Conservation (phyloP, 805 yeast species). For the Pichia californica region DNA sequence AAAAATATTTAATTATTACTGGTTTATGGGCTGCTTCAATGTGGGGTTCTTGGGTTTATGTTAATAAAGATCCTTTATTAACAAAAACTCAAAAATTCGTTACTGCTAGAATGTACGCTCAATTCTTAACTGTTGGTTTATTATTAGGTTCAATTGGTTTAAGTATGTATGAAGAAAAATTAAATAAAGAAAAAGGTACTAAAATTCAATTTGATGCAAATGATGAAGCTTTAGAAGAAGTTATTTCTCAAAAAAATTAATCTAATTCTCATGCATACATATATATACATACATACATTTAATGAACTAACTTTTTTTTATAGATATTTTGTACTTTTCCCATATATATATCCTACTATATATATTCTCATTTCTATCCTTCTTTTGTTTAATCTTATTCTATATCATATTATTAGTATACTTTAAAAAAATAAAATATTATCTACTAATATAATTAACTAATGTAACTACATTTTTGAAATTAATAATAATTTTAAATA, state of each 20-base stretch:
- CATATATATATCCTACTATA: no score
- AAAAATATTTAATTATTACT: constrained; percentile 63
- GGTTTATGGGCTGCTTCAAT: constrained; percentile 76
- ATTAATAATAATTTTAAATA: no score
- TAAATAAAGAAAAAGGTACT: constrained; percentile 2
- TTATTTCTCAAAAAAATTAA: constrained; percentile 9
- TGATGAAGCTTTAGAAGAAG: constrained; percentile 14
- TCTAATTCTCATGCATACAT: no score
- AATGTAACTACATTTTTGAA: no score
- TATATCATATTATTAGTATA: no score
- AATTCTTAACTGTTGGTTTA: constrained; percentile 67
- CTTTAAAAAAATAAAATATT: no score
- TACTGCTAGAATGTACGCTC: constrained; percentile 89
- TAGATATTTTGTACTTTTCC: no score
- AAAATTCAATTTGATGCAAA: constrained; percentile 6
- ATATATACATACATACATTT: no score
- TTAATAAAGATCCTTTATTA: constrained; percentile 69
- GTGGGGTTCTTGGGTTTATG: constrained; percentile 71
- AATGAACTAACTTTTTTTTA: no score
- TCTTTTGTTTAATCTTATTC: no score
- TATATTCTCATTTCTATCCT: no score
- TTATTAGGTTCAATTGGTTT: constrained; percentile 63
- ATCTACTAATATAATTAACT: no score
- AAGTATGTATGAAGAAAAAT: constrained; percentile 56
- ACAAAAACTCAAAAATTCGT: constrained; percentile 74